Base-by-base conservation (phyloP, 2,329 filamentous ascomycete species). In the Sporothrix mexicana region DNA sequence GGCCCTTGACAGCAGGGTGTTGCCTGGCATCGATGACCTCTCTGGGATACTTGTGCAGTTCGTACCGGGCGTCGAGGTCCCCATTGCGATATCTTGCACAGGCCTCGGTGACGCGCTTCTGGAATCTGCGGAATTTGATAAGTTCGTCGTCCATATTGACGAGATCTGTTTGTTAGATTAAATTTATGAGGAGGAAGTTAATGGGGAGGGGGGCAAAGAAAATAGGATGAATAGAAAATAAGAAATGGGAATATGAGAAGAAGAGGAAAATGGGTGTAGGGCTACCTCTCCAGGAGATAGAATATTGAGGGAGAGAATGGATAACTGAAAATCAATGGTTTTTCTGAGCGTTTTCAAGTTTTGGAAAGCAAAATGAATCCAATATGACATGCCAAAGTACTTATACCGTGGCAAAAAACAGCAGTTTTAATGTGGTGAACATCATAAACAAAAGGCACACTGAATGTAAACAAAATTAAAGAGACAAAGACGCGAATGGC, bases 241-340 rank as follows among this genome's bases (percentile, higher is more conserved):
- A 30, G 23, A 20, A 30, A 12, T 36, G 36, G n/a, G 7, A 59
- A 59, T 47, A 30, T 4, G 45, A 20, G n/a, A 41, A 41, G 36
- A 67, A 36, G 64, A n/a, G 64, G 9, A 43, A 49, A 47, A n/a
- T 59, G 9, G 13, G 59, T 62, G 36, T 23, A 17, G 8, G 13
- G 49, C 13, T 49, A 49, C 49, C 45, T 68, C 64, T 5, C 64
- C 64, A 67, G 51, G 47, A 43, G 47, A 41, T 36, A 36, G 30
- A 36, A 36, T 64, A 10, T 17, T 25, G 55, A 25, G 25, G 17
- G 23, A 8, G 55, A 15, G 13, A 9, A 59, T 17, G 5, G 13
- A 15, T 13, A 36, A 8, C 4, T 62, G 36, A 61, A 7, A 15
- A 9, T 6, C 7, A 10, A n/a, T 15, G 17, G 5, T 5, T 13